phyloP scores from a whole-genome alignment of 805 yeast species.

The Saturnispora ahearnii region DNA sequence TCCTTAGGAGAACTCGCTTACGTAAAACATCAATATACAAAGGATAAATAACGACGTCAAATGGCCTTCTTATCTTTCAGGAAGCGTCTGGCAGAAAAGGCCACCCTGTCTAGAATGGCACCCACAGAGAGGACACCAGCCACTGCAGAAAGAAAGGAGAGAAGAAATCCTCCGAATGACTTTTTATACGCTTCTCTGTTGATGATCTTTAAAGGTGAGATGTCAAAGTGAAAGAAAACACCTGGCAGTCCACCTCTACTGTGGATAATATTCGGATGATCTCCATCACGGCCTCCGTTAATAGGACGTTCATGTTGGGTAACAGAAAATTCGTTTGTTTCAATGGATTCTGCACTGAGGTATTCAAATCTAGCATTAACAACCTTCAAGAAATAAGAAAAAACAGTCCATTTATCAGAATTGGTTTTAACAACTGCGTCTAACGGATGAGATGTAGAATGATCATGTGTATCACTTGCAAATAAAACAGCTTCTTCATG shows the following conservation, averaged over 20 bases:
- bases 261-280: constrained; percentile 80
- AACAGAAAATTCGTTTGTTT: constrained; percentile 85
- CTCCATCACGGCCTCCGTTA: constrained; percentile 80
- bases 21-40: neutral
- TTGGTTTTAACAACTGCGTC: constrained; percentile 40
- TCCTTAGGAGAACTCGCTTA: neutral
- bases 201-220: constrained; percentile 86
- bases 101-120: constrained; percentile 75
- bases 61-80: constrained; percentile 50
- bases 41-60: neutral
- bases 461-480: constrained; percentile 19
- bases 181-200: constrained; percentile 67
- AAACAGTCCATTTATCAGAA: constrained; percentile 51
- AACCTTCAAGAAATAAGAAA: constrained; percentile 76
- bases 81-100: constrained; percentile 81
- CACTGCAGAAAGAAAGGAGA: constrained; percentile 77
- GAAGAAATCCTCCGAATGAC: constrained; percentile 73
- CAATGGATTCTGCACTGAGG: constrained; percentile 43
- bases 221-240: constrained; percentile 77
- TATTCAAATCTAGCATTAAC: constrained; percentile 83
- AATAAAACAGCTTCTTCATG: constrained; percentile 14
- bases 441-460: constrained; percentile 52
- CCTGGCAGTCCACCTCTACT: constrained; percentile 89
- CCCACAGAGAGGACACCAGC: constrained; percentile 95
- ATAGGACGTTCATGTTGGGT: constrained; percentile 84